Evolutionary conservation across 441 rosid genomes (phyloP), one percentile per base, ranked within the genome.

Genomic region (Mallotus japonicus): DNA sequence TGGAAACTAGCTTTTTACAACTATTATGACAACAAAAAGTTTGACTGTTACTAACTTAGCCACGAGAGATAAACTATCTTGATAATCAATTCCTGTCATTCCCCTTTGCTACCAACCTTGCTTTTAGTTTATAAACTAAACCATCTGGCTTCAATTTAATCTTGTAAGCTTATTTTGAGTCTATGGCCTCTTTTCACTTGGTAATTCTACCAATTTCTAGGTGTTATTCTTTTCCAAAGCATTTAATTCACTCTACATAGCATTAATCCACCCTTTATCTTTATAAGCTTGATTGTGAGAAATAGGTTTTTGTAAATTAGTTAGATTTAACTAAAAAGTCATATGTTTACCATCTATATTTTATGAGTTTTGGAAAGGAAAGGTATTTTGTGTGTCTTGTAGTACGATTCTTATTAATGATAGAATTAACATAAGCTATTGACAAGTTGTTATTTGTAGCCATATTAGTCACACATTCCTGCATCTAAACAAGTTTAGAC

Each of bases 1-100:
- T 2, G 16, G 1, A 0, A 17, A 8, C 15, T 10, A 40, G 0
- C 0, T 1, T 1, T 16, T 4, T 9, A 16, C 0, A 2, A 2
- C 1, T 0, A 24, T 24, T 8, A 40, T n/a, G 9, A 8, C 14
- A 15, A 62, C 4, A 0, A 37, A 19, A 0, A 42, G 7, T 0
- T 20, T 1, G 0, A 62, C 19, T 0, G 65, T 62, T 0, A 32
- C 49, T 0, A 62, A 0, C 12, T 42, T 62, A 32, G 15, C 49
- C 2, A 62, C 14, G 0, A 0, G 65, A 14, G 40, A 14, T 0
- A 51, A 51, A 51, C n/a, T 51, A 4, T 51, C 6, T 9, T 4
- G 1, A 51, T 51, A 51, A 16, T 51, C n/a, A 51, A 51, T 51
- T 2, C 55, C 19, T 4, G 3, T 6, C 2, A 0, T 16, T 51